Percentiles rank a stretch among this genome's conserved stretches.
These are phyloP conservation scores for Boletus sp. DNA, from an alignment of 768 basidiomycete species.

Conservation along the genomic window DNA sequence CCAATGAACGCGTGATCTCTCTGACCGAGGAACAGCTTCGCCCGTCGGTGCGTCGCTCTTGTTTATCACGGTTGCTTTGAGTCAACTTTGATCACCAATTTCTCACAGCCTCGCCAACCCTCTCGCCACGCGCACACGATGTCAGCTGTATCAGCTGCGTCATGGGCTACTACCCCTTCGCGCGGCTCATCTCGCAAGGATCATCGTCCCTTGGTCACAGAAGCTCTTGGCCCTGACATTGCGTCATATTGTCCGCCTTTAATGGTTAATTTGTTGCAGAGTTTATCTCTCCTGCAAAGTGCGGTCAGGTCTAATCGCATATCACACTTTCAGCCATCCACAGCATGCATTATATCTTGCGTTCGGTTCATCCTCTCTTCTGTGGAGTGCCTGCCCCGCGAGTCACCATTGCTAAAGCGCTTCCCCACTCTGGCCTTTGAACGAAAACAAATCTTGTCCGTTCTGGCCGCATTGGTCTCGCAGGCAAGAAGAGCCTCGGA, in stretches of 20 bases:
- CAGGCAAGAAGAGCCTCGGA: slow-evolving; percentile 70
- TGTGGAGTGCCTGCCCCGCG: slow-evolving; percentile 81
- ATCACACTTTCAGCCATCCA: slow-evolving; percentile 89
- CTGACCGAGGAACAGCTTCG: slow-evolving; percentile 57
- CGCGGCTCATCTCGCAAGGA: slow-evolving; percentile 36
- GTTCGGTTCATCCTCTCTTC: slow-evolving; percentile 84
- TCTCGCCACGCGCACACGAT: slow-evolving; percentile 49
- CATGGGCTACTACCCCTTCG: slow-evolving; percentile 52
- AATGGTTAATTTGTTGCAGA: slow-evolving; percentile 82
- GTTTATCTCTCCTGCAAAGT: slow-evolving; percentile 79
- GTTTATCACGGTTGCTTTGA: background rate
- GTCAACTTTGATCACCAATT: slow-evolving; percentile 1
- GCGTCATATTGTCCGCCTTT: slow-evolving; percentile 73
- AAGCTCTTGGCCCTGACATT: slow-evolving; percentile 47
- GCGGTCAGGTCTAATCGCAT: slow-evolving; percentile 77
- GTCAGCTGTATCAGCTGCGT: slow-evolving; percentile 52
- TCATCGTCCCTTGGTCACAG: slow-evolving; percentile 45
- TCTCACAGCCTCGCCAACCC: slow-evolving; percentile 31
- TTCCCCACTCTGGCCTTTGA: slow-evolving; percentile 70
- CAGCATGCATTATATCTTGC: slow-evolving; percentile 92
- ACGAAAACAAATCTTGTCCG: slow-evolving; percentile 77
- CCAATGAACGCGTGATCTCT: slow-evolving; percentile 50
- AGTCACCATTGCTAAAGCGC: slow-evolving; percentile 67
- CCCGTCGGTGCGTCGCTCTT: slow-evolving; percentile 38
- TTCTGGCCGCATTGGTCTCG: slow-evolving; percentile 78